These are phyloP conservation scores for Neocatenulostroma microsporum DNA, from an alignment of 2,329 filamentous ascomycete species.

Conservation along the genomic window DNA sequence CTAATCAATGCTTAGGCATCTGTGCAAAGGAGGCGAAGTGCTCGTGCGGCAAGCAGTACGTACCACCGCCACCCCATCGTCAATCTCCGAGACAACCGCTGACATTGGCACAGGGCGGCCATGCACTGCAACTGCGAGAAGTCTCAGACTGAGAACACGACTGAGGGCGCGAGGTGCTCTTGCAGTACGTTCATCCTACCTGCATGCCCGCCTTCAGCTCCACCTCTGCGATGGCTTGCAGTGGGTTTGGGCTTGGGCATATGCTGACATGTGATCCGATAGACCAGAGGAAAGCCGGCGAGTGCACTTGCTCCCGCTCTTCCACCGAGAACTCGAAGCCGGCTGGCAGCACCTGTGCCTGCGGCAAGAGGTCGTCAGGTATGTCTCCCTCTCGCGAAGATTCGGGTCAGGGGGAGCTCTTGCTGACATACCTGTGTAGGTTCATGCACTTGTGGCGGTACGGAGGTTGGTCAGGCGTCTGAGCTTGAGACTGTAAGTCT, in stretches of 20 bases:
- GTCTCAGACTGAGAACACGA: constrained; percentile 63
- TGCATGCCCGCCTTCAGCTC: no score
- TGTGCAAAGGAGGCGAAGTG: constrained; percentile 37
- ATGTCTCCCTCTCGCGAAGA: constrained; percentile 32
- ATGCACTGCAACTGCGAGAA: constrained; percentile 81
- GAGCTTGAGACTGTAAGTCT: constrained; percentile 68
- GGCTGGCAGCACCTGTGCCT: constrained; percentile 60
- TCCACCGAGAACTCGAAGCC: constrained; percentile 59
- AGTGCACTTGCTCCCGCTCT: constrained; percentile 74
- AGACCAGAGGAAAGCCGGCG: constrained; percentile 65
- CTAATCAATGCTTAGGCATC: no score
- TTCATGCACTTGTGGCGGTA: constrained; percentile 66
- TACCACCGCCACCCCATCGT: no score
- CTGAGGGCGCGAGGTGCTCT: constrained; percentile 68
- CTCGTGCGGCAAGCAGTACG: constrained; percentile 85
- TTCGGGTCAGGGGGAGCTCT: no score
- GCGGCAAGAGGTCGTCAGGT: constrained; percentile 67
- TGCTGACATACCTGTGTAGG: no score
- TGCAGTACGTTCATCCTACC: no score
- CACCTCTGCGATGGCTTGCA: no score
- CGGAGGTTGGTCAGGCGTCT: constrained; percentile 54
- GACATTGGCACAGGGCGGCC: no score
- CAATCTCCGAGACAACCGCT: no score
- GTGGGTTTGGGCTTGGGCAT: background rate
- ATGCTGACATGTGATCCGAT: background rate